These are phyloP conservation scores for Cenchrus americanus DNA, from an alignment of 176 grass and related monocot species.

Conservation along the genomic window DNA sequence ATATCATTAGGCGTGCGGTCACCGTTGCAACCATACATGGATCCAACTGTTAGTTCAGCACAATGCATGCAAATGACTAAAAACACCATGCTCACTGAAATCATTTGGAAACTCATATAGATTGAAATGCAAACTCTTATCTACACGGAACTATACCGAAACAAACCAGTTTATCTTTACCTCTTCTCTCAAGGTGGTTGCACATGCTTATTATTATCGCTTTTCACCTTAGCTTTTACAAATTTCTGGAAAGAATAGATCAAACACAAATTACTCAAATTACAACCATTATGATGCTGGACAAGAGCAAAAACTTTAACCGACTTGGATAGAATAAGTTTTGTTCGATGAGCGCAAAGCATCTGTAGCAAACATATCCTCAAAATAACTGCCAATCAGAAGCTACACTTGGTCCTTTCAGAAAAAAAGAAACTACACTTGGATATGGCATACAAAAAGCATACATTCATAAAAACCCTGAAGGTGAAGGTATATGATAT, in stretches of 20 bases:
- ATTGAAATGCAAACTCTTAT: conserved; percentile 7
- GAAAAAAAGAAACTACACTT: no score
- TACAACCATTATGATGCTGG: conserved; percentile 1
- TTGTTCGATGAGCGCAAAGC: conserved; percentile 47
- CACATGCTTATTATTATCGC: conserved; percentile 43
- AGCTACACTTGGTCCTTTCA: no score
- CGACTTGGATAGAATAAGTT: conserved; percentile 35
- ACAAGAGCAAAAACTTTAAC: conserved; percentile 28
- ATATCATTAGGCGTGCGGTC: background rate
- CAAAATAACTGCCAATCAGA: background rate
- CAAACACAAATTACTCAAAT: conserved; percentile 29
- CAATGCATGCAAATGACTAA: no score
- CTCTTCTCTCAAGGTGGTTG: conserved; percentile 79
- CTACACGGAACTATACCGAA: background rate
- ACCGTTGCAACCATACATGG: no score
- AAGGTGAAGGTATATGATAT: no score
- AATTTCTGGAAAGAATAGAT: conserved; percentile 54
- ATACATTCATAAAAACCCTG: no score
- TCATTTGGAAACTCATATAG: background rate
- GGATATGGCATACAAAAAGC: no score
- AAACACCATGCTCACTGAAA: no score
- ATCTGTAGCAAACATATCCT: conserved; percentile 52
- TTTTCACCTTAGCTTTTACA: conserved; percentile 46
- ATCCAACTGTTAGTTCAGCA: no score
- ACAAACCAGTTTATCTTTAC: conserved; percentile 42